phyloP scores from a whole-genome alignment of 306 rosid species.

The Cicer yamashitae region DNA sequence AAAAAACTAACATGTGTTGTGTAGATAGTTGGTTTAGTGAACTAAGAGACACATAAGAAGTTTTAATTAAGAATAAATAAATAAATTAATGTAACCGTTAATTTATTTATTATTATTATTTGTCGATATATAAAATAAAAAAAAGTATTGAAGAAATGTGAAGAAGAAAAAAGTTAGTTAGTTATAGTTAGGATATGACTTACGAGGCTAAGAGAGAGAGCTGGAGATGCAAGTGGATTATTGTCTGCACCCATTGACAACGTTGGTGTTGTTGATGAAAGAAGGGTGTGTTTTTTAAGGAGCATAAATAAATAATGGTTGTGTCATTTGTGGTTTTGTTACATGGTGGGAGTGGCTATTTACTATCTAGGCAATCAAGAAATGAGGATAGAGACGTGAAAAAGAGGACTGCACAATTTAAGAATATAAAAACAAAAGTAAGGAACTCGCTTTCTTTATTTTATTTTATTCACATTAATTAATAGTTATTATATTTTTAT shows the following conservation, averaged over 20 bases:
- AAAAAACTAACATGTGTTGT: neutral
- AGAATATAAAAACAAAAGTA: conserved; percentile 92
- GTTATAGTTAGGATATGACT: no score
- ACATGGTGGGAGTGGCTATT: conserved; percentile 14
- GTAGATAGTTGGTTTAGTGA: no score
- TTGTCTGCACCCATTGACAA: conserved; percentile 87
- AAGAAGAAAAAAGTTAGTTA: neutral
- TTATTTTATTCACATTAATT: neutral
- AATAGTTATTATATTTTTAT: neutral
- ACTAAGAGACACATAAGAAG: no score
- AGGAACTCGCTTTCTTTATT: conserved; percentile 42
- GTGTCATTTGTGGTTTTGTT: conserved; percentile 11
- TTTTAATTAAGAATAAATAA: no score
- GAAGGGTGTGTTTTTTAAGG: conserved; percentile 41
- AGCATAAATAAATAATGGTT: conserved; percentile 35
- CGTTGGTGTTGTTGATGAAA: conserved; percentile 28
- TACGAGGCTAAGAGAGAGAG: conserved; percentile 98
- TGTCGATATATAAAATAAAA: neutral
- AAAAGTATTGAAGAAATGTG: neutral
- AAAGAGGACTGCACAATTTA: conserved; percentile 57
- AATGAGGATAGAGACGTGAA: conserved; percentile 30
- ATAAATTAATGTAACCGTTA: no score
- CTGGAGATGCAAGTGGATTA: conserved; percentile 82
- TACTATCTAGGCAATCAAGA: neutral
- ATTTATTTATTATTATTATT: neutral